phyloP scores from a whole-genome alignment of 1,284 basidiomycete species.

The Pseudozyma sp. region DNA sequence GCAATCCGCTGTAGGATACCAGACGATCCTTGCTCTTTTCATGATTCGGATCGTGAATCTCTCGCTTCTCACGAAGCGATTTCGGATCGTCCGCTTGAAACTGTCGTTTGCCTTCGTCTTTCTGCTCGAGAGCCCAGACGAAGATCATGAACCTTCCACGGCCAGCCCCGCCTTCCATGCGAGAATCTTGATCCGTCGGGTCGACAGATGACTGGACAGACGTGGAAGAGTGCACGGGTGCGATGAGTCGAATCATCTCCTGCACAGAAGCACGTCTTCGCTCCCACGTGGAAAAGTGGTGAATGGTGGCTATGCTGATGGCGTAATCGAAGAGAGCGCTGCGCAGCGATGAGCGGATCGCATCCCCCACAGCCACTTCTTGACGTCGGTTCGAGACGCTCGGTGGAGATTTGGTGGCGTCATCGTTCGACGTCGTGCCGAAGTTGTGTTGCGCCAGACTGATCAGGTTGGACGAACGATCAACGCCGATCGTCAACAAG shows the following conservation, averaged over 20 bases:
- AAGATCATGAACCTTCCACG: conserved; percentile 88
- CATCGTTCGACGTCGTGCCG: conserved; percentile 14
- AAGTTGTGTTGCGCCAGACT: conserved; percentile 54
- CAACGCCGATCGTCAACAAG: conserved; percentile 59
- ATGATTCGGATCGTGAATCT: conserved; percentile 38
- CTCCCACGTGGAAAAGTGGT: conserved; percentile 64
- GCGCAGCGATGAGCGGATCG: conserved; percentile 54
- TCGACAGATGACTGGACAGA: too few species aligned
- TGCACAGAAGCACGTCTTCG: conserved; percentile 55
- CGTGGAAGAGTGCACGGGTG: conserved; percentile 11
- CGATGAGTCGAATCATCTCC: conserved; percentile 58
- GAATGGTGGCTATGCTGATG: conserved; percentile 67
- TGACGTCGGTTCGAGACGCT: conserved; percentile 19
- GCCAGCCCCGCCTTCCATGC: conserved; percentile 16
- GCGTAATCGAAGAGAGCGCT: conserved; percentile 60
- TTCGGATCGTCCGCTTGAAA: conserved; percentile 46
- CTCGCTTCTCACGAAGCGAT: conserved; percentile 11
- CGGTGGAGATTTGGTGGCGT: background rate
- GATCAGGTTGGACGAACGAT: conserved; percentile 79
- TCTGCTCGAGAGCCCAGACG: conserved; percentile 98
- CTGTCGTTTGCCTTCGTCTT: conserved; percentile 69
- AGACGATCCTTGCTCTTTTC: conserved; percentile 29
- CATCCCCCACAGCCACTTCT: conserved; percentile 66
- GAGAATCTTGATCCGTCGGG: conserved; percentile 5
- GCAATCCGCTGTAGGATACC: conserved; percentile 37